Evolutionary conservation across 257 asterid species (phyloP).

Genomic region (Penstemon barbatus): DNA sequence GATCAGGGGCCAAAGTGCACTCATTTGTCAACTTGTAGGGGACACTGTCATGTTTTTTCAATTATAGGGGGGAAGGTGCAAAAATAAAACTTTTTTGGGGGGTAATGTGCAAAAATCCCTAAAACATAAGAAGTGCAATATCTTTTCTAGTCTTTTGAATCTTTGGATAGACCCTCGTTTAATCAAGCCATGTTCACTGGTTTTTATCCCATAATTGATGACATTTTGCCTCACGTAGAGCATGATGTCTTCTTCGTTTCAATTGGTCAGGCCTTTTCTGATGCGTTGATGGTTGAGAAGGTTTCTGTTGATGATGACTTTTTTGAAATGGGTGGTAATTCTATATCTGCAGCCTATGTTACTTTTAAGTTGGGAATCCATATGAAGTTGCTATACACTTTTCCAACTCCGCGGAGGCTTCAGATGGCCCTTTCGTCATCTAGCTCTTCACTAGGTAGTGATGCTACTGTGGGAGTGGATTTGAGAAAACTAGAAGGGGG

Average conservation of each 20-base stretch:
- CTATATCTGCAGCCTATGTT: slow-evolving; percentile 82
- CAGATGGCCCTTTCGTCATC: slow-evolving; percentile 58
- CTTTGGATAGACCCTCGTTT: too few species aligned
- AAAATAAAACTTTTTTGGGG: too few species aligned
- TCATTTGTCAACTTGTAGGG: too few species aligned
- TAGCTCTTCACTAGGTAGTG: slow-evolving; percentile 31
- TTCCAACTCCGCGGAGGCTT: slow-evolving; percentile 73
- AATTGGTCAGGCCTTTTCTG: slow-evolving; percentile 66
- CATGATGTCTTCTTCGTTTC: slow-evolving; percentile 27
- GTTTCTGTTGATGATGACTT: slow-evolving; percentile 66
- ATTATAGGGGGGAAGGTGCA: too few species aligned
- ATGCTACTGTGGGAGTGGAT: slow-evolving; percentile 34
- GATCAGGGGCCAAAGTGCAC: too few species aligned
- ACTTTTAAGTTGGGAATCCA: slow-evolving; percentile 76
- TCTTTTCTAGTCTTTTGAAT: background rate
- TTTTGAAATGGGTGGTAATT: slow-evolving; percentile 85
- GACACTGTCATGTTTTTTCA: too few species aligned
- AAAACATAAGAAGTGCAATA: background rate
- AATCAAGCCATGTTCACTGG: background rate
- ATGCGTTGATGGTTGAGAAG: slow-evolving; percentile 67
- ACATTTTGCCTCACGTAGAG: background rate
- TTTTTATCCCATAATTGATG: slow-evolving; percentile 4
- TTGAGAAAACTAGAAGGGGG: slow-evolving; percentile 31
- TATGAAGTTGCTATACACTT: slow-evolving; percentile 73
- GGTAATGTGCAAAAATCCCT: too few species aligned